Base-by-base conservation (phyloP, 208 protist species). In the Trypanosoma rangeli region DNA sequence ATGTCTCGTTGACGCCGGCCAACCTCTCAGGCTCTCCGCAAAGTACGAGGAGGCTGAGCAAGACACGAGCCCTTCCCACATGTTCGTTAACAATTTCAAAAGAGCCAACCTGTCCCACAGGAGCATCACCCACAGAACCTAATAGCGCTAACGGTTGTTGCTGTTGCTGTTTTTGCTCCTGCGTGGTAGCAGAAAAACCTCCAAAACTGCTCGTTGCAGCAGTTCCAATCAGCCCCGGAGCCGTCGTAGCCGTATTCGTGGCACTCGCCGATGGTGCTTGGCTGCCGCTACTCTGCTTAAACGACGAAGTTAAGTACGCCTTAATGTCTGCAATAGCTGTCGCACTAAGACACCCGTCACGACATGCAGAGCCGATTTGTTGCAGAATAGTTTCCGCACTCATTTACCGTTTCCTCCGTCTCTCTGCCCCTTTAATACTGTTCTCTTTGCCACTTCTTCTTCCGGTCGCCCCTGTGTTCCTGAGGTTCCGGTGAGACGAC, bases 281-380 rank as follows among this genome's bases (percentile, higher is more conserved):
- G 57, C 29, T 31, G 53, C 69, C 44, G 78, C 50, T 20, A 64
- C 55, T 58, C 12, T 50, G 56, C 26, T 58, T 55, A 69, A 87
- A 87, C 5, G 86, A 82, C 3, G 70, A 56, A 15, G 68, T 46
- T 52, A 93, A 82, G 52, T 80, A 70, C 55, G 68, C 73, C 60
- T 80, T 84, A 18, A 93, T 76, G 15, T 85, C 79, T 5, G 77
- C 58, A 1, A 52, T 55, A 12, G 83, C 70, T 31, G 73, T 76
- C 0, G 76, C 70, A 42, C 58, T 77, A 53, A 84, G 46, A 7
- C 59, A 35, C 13, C 81, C 75, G 5, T 83, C 79, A 31, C 74
- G 72, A 22, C 72, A 68, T 12, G 57, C 64, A 52, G 12, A 49
- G 37, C 49, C 35, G 15, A 71, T 77, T 60, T 59, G 37, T 54